Conservation (phyloP, 768 basidiomycete species). For the Dictyophora rubrovolvata region DNA sequence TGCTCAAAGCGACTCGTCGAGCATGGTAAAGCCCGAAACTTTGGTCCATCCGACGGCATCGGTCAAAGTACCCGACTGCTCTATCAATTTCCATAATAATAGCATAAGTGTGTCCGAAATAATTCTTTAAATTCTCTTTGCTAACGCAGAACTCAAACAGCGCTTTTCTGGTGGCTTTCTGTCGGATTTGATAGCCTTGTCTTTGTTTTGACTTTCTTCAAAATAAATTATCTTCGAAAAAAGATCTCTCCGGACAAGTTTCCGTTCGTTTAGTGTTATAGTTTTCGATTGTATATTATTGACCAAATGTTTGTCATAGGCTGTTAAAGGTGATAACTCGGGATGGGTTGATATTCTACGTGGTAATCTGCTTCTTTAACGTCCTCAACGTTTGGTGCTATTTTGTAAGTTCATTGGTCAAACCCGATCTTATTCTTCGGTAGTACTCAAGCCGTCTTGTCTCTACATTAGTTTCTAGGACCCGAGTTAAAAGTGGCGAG, state of each 20-base stretch:
- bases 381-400: not conserved
- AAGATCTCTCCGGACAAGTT: not conserved
- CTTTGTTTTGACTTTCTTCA: not conserved
- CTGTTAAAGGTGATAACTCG: not conserved
- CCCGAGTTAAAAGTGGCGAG: not conserved
- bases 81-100: not conserved
- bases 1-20: too few species aligned
- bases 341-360: not conserved
- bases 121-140: not conserved
- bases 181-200: not conserved
- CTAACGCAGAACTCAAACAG: not conserved
- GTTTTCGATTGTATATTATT: not conserved
- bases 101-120: not conserved
- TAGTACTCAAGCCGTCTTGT: not conserved
- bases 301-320: not conserved
- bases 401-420: not conserved
- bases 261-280: not conserved
- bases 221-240: not conserved
- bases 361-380: not conserved
- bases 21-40: too few species aligned
- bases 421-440: too few species aligned
- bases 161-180: not conserved
- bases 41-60: not conserved
- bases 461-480: not conserved
- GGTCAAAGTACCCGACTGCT: not conserved